Evolutionary conservation across 2,329 filamentous ascomycete species (phyloP).

Genomic region (Colletotrichum neosansevieriae): DNA sequence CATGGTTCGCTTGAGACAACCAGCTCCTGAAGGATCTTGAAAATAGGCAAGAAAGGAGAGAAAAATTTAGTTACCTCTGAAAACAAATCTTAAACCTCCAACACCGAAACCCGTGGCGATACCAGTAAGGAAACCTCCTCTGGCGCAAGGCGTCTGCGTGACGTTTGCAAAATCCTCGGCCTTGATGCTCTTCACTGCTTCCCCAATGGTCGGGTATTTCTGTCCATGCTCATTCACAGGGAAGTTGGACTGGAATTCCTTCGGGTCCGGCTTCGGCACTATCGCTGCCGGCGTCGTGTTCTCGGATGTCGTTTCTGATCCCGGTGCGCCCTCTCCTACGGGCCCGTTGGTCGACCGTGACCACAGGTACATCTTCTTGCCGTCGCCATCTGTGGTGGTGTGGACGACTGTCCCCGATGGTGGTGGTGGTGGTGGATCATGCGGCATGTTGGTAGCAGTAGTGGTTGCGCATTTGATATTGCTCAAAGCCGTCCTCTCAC

Average conservation of each 20-base stretch:
- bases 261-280: constrained; percentile 28
- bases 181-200: constrained; percentile 76
- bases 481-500: neutral
- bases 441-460: constrained; percentile 22
- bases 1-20: neutral
- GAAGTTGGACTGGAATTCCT: constrained; percentile 42
- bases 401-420: constrained; percentile 9
- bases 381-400: neutral
- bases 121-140: constrained; percentile 84
- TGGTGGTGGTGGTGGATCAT: constrained; percentile 27
- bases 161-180: constrained; percentile 77
- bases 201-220: constrained; percentile 55
- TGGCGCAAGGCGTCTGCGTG: constrained; percentile 84
- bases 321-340: constrained; percentile 40
- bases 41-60: neutral
- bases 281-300: constrained; percentile 8
- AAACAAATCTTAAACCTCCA: constrained; percentile 79
- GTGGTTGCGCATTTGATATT: neutral
- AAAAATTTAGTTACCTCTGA: constrained; percentile 71
- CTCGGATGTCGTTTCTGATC: constrained; percentile 30
- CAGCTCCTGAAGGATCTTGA: too few species aligned
- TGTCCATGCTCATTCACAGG: constrained; percentile 40
- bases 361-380: constrained; percentile 30
- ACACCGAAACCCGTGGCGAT: constrained; percentile 83
- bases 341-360: constrained; percentile 24